Evolutionary conservation across 2,329 filamentous ascomycete genomes (phyloP), one percentile per base, ranked within the genome.

Genomic region (Westerdykella aurantiaca): DNA sequence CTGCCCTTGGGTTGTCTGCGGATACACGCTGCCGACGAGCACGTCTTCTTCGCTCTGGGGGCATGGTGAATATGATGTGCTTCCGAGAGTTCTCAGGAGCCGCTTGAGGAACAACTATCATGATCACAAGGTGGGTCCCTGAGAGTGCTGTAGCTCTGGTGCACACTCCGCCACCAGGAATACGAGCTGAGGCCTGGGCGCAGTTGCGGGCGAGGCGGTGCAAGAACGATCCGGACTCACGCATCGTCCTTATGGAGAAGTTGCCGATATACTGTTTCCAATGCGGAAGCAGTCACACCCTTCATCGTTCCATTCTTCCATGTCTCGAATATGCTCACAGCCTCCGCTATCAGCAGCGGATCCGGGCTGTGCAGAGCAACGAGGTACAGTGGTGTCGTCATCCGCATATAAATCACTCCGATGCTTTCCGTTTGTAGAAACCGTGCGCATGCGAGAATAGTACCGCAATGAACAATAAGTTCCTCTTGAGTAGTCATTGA

Each of bases 321-420:
- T 3, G 39, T 16, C 34, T 56, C 38, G 40, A 63, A 66, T 9
- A 46, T 47, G 0, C 12, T 17, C 3, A 52, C 44, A 12, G 58
- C 56, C 12, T 42, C 25, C 5, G 38, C 38, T 6, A 49, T 44
- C 31, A 62, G 58, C 39, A 35, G 44, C 11, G 16, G 13, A 23
- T 23, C 23, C 7, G 46, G 51, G 16, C 51, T 50, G 49, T 63
- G 52, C 22, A 63, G 38, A 2, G 57, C 55, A 13, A 66, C 60
- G 3, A 62, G 43, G 22, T 60, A 55, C 2, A 64, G 39, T 14
- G 61, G 59, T 6, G 53, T 53, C 5, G 57, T 55, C 52, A 64
- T 61, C 10, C 62, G 55, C 55, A 62, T 64, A 31, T 58, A 62
- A 25, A 59, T 56, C 39, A 52, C 57, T 0, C 58, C 60, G 25